phyloP scores from a whole-genome alignment of 75 land plant genomes.

The Pinus tabuliformis region DNA sequence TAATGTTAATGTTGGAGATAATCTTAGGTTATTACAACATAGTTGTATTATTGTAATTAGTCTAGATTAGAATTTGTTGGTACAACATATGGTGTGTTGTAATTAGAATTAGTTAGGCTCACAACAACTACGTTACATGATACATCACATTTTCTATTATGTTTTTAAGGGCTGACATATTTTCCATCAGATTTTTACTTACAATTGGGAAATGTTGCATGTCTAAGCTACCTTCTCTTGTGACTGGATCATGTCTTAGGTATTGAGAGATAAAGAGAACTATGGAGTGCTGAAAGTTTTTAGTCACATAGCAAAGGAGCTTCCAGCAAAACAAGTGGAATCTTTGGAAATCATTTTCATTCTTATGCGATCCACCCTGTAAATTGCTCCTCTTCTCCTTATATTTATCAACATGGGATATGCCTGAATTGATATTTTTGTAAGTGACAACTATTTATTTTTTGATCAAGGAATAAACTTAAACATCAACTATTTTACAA shows the following conservation, averaged over 20 bases:
- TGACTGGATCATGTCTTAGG: constrained; percentile 21
- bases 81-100: not conserved
- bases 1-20: no score
- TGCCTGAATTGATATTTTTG: no score
- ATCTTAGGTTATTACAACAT: no score
- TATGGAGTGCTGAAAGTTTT: constrained; percentile 42
- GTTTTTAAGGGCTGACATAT: not conserved
- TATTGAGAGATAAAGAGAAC: constrained; percentile 42
- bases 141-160: not conserved
- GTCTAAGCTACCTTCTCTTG: not conserved
- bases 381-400: not conserved
- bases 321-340: constrained; percentile 58
- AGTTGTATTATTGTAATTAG: no score
- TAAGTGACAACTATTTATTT: no score
- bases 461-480: no score
- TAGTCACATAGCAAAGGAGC: constrained; percentile 28
- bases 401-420: not conserved
- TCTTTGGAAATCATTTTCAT: constrained; percentile 42
- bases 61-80: no score
- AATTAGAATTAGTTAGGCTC: not conserved
- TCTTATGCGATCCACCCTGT: constrained; percentile 60
- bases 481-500: no score
- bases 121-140: no score
- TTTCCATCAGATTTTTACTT: constrained; percentile 1
- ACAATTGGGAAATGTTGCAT: constrained; percentile 3